Evolutionary conservation across 352 stramenopile species (phyloP), one percentile per base, ranked within the genome.

Genomic region (Pseudoperonospora humuli): DNA sequence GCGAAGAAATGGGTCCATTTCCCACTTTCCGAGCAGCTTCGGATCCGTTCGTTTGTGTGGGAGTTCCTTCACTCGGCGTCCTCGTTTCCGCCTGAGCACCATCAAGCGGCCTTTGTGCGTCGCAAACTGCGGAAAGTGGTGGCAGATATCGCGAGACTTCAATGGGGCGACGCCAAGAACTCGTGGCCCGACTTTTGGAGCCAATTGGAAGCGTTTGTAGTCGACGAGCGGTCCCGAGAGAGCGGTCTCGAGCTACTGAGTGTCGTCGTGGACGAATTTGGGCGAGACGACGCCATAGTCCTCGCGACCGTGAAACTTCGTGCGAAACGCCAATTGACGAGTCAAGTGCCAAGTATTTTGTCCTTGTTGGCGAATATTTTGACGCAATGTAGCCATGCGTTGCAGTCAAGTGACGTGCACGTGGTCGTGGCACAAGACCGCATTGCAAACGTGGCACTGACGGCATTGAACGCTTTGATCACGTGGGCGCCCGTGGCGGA

Each of bases 201-300:
- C 36, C 70, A 84, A 44, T 32, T 88, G 14, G 73, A 88, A 42
- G 45, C 73, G 20, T 41, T 88, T 4, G 49, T 86, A 8, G 50
- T 73, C 14, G 60, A 78, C 2, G 35, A 67, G 13, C 50, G 46
- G 11, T 68, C 68, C 20, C 48, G 70, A 3, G 52, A 70, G 46
- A 68, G 43, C 20, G 76, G 76, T 5, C 54, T 88, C 13, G 64
- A 88, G 39, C 54, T 88, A 26, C 45, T 88, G 1, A 39, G 45
- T 19, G 71, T 86, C 2, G 57, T 88, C 1, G 67, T 59, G 18
- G 76, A 88, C 32, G 76, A 88, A 54, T 86, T 88, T 54, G 74
- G 76, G 5, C 74, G 76, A 13, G 74, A 88, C 0, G 72, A 85
- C 43, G 70, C 71, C 10, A 41, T 78, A 5, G 67, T 67, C 19